phyloP scores from a whole-genome alignment of 352 stramenopile genomes.

The Globisporangium cylindrosporum region DNA sequence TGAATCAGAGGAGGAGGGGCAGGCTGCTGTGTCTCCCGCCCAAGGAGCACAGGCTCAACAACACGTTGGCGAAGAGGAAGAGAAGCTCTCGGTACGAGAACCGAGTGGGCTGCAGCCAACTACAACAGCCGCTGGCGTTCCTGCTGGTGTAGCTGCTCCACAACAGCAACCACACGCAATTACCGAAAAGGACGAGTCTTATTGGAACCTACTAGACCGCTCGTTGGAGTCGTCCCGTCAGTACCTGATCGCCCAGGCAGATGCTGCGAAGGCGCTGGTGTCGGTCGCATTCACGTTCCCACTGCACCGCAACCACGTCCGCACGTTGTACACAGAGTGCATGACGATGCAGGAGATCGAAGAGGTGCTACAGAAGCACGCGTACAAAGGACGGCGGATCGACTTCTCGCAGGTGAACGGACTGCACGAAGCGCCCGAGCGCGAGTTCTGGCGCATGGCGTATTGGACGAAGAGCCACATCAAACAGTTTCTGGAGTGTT shows the following conservation, averaged over 20 bases:
- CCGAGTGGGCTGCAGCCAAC: not conserved
- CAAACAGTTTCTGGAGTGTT: conserved; percentile 49
- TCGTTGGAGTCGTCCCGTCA: conserved; percentile 36
- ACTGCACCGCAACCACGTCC: conserved; percentile 40
- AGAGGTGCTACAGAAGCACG: conserved; percentile 30
- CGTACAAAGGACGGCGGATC: conserved; percentile 34
- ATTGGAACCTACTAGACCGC: conserved; percentile 41
- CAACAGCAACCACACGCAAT: not conserved
- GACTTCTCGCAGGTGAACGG: conserved; percentile 42
- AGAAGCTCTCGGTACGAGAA: conserved; percentile 17
- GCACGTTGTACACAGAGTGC: conserved; percentile 43
- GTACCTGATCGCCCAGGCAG: conserved; percentile 53
- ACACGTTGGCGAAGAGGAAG: conserved; percentile 21
- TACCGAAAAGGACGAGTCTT: not conserved
- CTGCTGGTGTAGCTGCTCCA: not conserved
- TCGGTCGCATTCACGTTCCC: conserved; percentile 54
- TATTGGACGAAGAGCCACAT: conserved; percentile 47
- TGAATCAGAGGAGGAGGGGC: not conserved
- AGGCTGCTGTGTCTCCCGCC: not conserved
- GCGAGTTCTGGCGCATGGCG: conserved; percentile 55
- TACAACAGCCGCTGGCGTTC: not conserved
- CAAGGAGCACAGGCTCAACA: not conserved
- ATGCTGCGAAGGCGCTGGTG: conserved; percentile 54
- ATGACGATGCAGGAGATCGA: conserved; percentile 50
- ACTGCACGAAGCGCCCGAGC: conserved; percentile 29